Evolutionary conservation across 768 basidiomycete species (phyloP), one percentile per base, ranked within the genome.

Genomic region (Crepidotus variabilis): DNA sequence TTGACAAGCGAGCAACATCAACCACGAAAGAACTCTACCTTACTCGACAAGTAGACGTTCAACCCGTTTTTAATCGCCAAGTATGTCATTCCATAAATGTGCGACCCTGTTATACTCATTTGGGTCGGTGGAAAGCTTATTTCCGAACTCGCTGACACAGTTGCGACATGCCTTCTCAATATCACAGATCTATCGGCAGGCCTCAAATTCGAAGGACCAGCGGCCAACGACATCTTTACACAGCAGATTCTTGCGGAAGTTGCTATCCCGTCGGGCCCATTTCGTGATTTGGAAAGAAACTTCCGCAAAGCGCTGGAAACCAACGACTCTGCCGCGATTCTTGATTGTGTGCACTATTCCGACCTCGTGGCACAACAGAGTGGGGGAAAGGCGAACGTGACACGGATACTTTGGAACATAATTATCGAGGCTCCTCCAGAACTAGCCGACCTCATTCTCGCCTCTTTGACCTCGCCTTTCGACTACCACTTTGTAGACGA

Each of bases 11-110:
- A 48, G 94, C 94, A 35, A 97, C 87, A 45, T 94, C 92, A 1
- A 86, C 88, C 20, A 98, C 92, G n/a, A 98, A 94, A 67, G 97
- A 99, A 66, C 80, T 98, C 4, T 98, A 98, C 71, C 84, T 99
- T 18, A 84, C 92, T 47, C 85, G 97, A 28, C 97, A 98, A 69
- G 95, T 99, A 1, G 97, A 99, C 62, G 91, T 98, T n/a, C 97
- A 98, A 64, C 97, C 95, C 0, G 94, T 95, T 45, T 98, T 98
- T 74, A 95, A 98, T 67, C 79, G 95, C 72, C 93, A 95, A 77
- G 92, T 90, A 43, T 22, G 50, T 22, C 9, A 51, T 10, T 23
- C 35, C 18, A 20, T 24, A 46, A 10, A 43, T 33, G 50, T 55
- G 81, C 67, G n/a, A 54, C 51, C 50, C 50, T 54, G 35, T 13